phyloP scores from a whole-genome alignment of 805 yeast species.

The Hanseniaspora osmophila region DNA sequence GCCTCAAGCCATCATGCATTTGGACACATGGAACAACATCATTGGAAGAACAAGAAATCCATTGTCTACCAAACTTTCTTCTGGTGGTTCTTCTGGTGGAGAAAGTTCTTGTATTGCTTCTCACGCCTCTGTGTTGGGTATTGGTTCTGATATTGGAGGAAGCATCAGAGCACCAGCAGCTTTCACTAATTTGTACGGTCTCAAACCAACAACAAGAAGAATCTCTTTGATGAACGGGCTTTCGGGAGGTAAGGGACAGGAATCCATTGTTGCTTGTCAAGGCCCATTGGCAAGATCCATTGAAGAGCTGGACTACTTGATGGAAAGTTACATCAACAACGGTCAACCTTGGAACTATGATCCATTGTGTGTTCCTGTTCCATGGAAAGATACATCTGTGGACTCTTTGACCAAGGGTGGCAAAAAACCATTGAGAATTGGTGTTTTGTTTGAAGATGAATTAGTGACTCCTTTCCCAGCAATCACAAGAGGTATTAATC shows the following conservation, averaged over 20 bases:
- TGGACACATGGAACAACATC: constrained; percentile 47
- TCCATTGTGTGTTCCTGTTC: constrained; percentile 21
- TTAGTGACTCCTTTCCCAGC: constrained; percentile 58
- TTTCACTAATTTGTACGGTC: constrained; percentile 45
- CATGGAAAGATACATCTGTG: constrained; percentile 25
- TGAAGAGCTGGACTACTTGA: constrained; percentile 55
- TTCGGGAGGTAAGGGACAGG: constrained; percentile 47
- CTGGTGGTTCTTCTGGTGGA: constrained; percentile 68
- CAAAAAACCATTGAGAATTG: constrained; percentile 34
- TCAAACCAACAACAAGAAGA: constrained; percentile 48
- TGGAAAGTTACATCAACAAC: constrained; percentile 44
- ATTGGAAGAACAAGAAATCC: constrained; percentile 48
- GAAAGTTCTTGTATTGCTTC: constrained; percentile 51
- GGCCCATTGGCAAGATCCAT: constrained; percentile 57
- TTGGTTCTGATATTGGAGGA: constrained; percentile 65
- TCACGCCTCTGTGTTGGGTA: constrained; percentile 47
- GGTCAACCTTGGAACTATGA: constrained; percentile 54
- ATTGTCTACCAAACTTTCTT: constrained; percentile 38
- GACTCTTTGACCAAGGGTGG: constrained; percentile 11
- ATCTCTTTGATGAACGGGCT: constrained; percentile 30
- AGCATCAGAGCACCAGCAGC: constrained; percentile 59
- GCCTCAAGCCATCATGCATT: constrained; percentile 59
- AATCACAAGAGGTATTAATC: constrained; percentile 38
- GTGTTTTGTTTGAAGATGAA: constrained; percentile 50
- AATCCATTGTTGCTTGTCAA: constrained; percentile 46